Conservation (phyloP, 176 grass and related monocot species). For the Cenchrus fungigraminus region DNA sequence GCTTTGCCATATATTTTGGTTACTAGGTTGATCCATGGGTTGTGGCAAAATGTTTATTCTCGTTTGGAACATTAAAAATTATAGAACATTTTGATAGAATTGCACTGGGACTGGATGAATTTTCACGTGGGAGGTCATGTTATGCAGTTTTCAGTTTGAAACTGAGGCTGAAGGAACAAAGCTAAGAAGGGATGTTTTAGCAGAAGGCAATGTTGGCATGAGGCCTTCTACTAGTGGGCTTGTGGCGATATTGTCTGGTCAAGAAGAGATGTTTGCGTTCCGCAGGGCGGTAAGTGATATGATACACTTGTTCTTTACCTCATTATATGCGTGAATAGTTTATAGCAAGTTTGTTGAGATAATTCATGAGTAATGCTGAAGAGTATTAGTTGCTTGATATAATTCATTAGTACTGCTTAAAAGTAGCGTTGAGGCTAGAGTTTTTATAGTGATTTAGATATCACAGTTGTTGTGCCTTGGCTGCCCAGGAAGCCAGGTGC, state of each 20-base stretch:
- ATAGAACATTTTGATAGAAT: not conserved
- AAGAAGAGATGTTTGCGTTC: conserved; percentile 92
- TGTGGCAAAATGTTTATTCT: not conserved
- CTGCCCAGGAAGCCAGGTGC: not conserved
- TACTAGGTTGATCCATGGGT: not conserved
- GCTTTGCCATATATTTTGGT: not conserved
- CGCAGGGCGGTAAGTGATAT: conserved; percentile 82
- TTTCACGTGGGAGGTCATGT: conserved; percentile 9
- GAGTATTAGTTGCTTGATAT: not conserved
- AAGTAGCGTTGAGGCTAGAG: not conserved
- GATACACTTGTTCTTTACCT: not conserved
- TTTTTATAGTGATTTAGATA: too few species aligned
- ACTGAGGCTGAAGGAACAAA: conserved; percentile 75
- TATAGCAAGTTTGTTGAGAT: not conserved
- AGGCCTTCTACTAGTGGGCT: conserved; percentile 57
- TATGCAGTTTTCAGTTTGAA: conserved; percentile 92
- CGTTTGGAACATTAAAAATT: not conserved
- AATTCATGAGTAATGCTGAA: not conserved
- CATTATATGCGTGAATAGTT: not conserved
- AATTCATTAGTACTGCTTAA: not conserved
- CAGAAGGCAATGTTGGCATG: conserved; percentile 62
- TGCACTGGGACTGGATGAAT: not conserved
- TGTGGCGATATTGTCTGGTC: conserved; percentile 72
- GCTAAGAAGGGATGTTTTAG: conserved; percentile 77
- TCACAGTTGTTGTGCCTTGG: too few species aligned